These are phyloP conservation scores for Diophrys sp. DNA, from an alignment of 73 alveolate species.

Conservation along the genomic window DNA sequence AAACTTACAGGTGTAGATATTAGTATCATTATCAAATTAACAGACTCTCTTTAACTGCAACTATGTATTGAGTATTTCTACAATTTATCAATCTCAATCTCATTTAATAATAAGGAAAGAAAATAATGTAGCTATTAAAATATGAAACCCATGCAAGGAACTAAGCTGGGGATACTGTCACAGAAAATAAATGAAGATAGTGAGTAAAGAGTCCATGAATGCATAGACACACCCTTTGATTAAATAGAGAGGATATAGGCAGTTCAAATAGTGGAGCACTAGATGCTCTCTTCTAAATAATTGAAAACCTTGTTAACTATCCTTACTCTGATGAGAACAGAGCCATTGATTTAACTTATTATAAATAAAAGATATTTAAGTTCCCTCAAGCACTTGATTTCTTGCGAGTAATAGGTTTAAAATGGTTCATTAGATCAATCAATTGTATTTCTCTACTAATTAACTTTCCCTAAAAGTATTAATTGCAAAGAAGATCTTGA, in stretches of 20 bases:
- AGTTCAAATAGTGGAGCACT: not conserved
- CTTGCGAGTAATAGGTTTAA: conserved; percentile 23
- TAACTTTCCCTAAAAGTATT: conserved; percentile 24
- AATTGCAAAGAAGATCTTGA: conserved; percentile 31
- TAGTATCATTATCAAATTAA: too few relatives aligned
- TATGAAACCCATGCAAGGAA: not conserved
- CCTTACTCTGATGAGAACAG: conserved; percentile 51
- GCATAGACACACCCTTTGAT: not conserved
- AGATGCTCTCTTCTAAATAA: not conserved
- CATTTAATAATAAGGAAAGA: too few relatives aligned
- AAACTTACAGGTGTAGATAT: too few relatives aligned
- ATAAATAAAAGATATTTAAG: conserved; percentile 26
- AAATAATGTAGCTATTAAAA: too few relatives aligned
- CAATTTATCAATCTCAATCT: too few relatives aligned
- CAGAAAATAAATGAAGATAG: not conserved
- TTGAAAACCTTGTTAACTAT: conserved; percentile 1
- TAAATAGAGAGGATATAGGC: not conserved
- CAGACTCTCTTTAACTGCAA: too few relatives aligned
- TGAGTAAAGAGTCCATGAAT: not conserved
- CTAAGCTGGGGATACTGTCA: not conserved
- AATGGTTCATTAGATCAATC: conserved; percentile 18
- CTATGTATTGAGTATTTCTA: too few relatives aligned
- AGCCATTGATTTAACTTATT: conserved; percentile 29
- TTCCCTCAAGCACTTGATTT: conserved; percentile 24
- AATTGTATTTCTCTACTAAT: conserved; percentile 23